Evolutionary conservation across 495 filamentous ascomycete species (phyloP), one percentile per base, ranked within the genome.

Genomic region (Usnea hakonensis): DNA sequence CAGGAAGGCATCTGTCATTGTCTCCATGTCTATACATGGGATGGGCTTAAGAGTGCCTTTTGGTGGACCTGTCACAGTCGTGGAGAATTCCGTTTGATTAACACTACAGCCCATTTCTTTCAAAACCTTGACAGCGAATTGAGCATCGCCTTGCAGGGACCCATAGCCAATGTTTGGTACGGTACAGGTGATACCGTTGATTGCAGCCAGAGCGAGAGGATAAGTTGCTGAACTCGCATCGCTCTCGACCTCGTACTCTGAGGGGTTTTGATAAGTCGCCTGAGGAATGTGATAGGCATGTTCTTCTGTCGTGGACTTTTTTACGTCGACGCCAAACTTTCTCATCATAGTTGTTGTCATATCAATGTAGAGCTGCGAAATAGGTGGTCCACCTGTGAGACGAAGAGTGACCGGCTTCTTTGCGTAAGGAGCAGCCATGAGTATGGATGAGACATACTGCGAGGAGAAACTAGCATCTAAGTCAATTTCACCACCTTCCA

Each of bases 291-390:
- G 88, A 74, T 99, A 99, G 23, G 91, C 96, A 74, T 97, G 85
- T 56, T 88, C 83, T 65, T 95, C 88, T 5, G 80, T 85, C 23
- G 79, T 75, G 4, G 89, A 90, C 71, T 82, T 83, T 58, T 82
- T 75, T 38, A 97, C 93, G 38, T 87, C 72, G 57, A 97, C 85
- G 43, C 94, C 94, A 69, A 99, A 99, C 7, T 86, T 83, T 37
- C 86, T 82, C 94, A 99, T 99, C 92, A 99, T 97, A 23, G 90
- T 83, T 17, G 90, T 92, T 19, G 94, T 99, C 92, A 99, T 97
- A 68, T 97, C 91, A 70, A 97, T 97, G 70, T 99, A 99, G 19
- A 87, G 87, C 72, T 97, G 91, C 2, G 93, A 97, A 64, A 97
- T 96, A 4, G 93, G 92, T 76, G 95, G 96, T 58, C 91, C 94